Conservation (phyloP, 306 rosid genomes). For the Vigna mungo region DNA sequence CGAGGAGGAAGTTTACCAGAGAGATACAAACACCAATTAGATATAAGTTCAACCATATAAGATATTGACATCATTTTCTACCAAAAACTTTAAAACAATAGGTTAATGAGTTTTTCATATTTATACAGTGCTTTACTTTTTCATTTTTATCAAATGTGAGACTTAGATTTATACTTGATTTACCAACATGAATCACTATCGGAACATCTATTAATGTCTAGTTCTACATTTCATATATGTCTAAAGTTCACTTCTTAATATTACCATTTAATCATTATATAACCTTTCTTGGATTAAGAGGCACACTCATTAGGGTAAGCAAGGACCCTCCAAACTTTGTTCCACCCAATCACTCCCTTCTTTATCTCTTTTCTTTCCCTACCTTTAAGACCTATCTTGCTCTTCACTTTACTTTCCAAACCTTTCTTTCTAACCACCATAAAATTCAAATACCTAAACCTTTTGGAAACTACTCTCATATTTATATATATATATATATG, state of each 20-base stretch:
- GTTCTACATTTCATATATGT: no score
- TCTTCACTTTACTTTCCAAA: constrained; percentile 59
- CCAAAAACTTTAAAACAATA: no score
- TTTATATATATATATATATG: not conserved
- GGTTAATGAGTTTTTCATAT: no score
- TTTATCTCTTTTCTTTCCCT: constrained; percentile 45
- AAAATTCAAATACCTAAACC: constrained; percentile 50
- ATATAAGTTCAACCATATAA: no score
- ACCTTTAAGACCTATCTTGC: constrained; percentile 54
- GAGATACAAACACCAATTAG: no score
- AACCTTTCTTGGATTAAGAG: constrained; percentile 49
- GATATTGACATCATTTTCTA: rapidly evolving
- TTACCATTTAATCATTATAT: constrained; percentile 39
- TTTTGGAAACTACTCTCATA: constrained; percentile 63
- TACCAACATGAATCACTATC: no score
- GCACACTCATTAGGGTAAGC: constrained; percentile 54
- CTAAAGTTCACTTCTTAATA: no score
- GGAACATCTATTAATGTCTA: no score
- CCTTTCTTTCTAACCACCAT: constrained; percentile 62
- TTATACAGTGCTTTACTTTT: no score
- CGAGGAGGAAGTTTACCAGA: no score
- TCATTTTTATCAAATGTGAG: no score
- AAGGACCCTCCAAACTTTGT: constrained; percentile 52
- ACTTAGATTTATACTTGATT: no score
- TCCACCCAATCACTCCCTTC: constrained; percentile 47